phyloP scores from a whole-genome alignment of 75 land plant species.

The Pseudotsuga menziesii region DNA sequence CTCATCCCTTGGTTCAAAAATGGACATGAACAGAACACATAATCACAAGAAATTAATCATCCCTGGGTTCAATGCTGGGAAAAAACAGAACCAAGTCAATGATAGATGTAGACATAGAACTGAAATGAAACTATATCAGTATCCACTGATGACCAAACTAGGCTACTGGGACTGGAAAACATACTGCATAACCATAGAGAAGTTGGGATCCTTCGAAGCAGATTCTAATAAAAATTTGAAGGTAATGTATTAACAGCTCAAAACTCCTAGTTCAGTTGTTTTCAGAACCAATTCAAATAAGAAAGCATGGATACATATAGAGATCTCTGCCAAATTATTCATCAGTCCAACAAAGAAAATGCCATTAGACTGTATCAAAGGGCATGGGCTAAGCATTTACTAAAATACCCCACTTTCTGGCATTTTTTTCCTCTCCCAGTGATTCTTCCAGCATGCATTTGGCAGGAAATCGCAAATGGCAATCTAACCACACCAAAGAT shows the following conservation, averaged over 20 bases:
- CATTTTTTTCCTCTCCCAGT: too few species aligned
- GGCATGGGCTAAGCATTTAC: too few species aligned
- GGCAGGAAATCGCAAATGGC: too few species aligned
- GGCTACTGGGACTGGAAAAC: too few species aligned
- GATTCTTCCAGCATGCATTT: too few species aligned
- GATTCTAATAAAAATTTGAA: background rate
- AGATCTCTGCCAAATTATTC: background rate
- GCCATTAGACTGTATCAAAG: too few species aligned
- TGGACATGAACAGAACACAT: background rate
- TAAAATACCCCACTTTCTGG: too few species aligned
- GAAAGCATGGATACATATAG: background rate
- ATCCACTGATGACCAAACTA: too few species aligned
- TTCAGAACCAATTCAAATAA: constrained; percentile 1
- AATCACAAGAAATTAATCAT: constrained; percentile 1
- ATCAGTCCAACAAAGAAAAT: too few species aligned
- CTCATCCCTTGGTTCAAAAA: background rate
- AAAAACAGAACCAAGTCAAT: background rate
- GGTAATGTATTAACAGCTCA: background rate
- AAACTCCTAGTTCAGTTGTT: background rate
- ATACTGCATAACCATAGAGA: background rate
- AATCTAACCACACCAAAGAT: too few species aligned
- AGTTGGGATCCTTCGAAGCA: background rate
- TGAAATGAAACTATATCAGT: too few species aligned
- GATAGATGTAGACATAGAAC: too few species aligned
- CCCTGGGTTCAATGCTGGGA: background rate